These are phyloP conservation scores for Kuraishia ogatae DNA, from an alignment of 805 yeast genomes.

Conservation along the genomic window DNA sequence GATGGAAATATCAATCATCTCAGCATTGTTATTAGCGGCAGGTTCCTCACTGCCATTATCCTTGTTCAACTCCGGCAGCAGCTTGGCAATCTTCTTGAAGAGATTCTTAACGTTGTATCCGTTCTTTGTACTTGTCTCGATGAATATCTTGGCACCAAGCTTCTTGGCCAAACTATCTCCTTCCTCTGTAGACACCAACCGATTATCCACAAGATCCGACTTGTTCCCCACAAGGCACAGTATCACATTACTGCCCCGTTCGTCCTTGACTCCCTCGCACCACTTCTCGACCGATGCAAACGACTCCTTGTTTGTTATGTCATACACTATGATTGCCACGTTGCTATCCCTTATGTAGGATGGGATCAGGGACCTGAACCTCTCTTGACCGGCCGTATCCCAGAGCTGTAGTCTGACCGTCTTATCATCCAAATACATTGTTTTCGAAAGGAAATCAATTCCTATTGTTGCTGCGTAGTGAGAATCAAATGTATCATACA, in stretches of 20 bases:
- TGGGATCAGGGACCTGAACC: slow-evolving; percentile 91
- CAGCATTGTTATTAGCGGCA: slow-evolving; percentile 12
- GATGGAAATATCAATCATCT: background rate
- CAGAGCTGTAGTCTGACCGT: slow-evolving; percentile 91
- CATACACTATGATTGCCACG: slow-evolving; percentile 96
- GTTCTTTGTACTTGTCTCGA: slow-evolving; percentile 92
- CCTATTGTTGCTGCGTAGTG: slow-evolving; percentile 97
- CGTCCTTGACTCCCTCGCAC: slow-evolving; percentile 92
- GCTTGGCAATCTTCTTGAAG: slow-evolving; percentile 85
- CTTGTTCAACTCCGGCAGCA: slow-evolving; percentile 68
- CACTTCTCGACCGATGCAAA: slow-evolving; percentile 82
- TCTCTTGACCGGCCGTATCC: slow-evolving; percentile 98
- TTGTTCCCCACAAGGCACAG: slow-evolving; percentile 91
- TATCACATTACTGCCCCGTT: slow-evolving; percentile 84
- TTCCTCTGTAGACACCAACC: slow-evolving; percentile 78
- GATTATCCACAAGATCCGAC: slow-evolving; percentile 68
- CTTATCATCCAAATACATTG: slow-evolving; percentile 93
- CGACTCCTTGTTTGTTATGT: slow-evolving; percentile 78
- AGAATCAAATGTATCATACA: slow-evolving; percentile 96
- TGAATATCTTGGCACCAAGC: slow-evolving; percentile 68
- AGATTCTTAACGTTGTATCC: slow-evolving; percentile 88
- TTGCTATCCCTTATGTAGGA: slow-evolving; percentile 92
- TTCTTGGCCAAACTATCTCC: slow-evolving; percentile 71
- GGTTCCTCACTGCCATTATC: slow-evolving; percentile 24
- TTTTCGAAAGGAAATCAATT: slow-evolving; percentile 87